Evolutionary conservation across 352 stramenopile species (phyloP).

Genomic region (Phytopythium sindhum): DNA sequence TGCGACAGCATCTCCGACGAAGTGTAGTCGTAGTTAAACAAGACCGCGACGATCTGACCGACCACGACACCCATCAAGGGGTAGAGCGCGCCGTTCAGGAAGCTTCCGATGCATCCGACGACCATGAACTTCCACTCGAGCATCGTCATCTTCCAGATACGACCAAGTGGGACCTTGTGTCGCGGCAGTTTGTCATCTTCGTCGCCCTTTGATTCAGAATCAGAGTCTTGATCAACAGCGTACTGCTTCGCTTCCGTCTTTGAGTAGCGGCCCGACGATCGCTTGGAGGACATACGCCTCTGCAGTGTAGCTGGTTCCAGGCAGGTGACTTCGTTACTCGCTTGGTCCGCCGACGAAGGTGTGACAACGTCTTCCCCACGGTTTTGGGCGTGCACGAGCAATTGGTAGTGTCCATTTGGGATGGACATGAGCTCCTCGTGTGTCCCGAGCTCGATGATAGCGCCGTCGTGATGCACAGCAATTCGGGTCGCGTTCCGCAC

Average conservation of each 20-base stretch:
- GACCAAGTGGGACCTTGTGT: slow-evolving; percentile 10
- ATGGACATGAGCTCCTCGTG: slow-evolving; percentile 88
- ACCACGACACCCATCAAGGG: slow-evolving; percentile 47
- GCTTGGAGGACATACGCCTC: not conserved
- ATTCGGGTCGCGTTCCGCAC: slow-evolving; percentile 94
- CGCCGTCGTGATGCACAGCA: slow-evolving; percentile 90
- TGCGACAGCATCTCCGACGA: slow-evolving; percentile 33
- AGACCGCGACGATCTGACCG: slow-evolving; percentile 50
- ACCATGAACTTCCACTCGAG: slow-evolving; percentile 46
- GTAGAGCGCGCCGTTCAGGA: slow-evolving; percentile 43
- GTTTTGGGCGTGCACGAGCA: slow-evolving; percentile 41
- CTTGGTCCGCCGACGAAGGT: not conserved
- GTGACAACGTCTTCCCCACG: slow-evolving; percentile 8
- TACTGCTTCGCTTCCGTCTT: slow-evolving; percentile 10
- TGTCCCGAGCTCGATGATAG: slow-evolving; percentile 91
- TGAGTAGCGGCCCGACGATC: not conserved
- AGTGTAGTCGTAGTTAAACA: slow-evolving; percentile 38
- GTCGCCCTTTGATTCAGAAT: not conserved
- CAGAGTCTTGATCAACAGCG: not conserved
- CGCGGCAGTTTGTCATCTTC: not conserved
- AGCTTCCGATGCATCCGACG: slow-evolving; percentile 28
- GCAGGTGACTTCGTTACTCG: not conserved
- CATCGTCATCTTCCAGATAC: slow-evolving; percentile 47
- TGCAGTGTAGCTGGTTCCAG: not conserved
- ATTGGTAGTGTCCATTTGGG: slow-evolving; percentile 38